These are phyloP conservation scores for Medicago arabica DNA, from an alignment of 306 rosid species.

Conservation along the genomic window DNA sequence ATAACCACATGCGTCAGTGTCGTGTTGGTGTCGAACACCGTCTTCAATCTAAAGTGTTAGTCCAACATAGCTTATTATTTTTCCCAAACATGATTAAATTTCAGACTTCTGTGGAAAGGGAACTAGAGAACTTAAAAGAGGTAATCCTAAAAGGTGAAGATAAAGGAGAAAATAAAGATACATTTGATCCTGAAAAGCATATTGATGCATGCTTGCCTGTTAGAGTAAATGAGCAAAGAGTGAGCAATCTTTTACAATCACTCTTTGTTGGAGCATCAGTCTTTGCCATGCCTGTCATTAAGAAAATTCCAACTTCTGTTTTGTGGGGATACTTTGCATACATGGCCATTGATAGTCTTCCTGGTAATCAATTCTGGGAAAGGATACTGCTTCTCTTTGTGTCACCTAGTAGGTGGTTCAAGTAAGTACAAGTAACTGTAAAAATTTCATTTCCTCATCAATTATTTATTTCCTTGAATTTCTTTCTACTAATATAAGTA, in stretches of 20 bases:
- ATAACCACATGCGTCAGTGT: background rate
- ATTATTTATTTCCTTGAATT: too few species aligned
- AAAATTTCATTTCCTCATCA: too few species aligned
- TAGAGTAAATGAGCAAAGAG: conserved; percentile 87
- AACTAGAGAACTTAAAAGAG: conserved; percentile 70
- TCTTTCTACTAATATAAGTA: too few species aligned
- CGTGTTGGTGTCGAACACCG: background rate
- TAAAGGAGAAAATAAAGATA: conserved; percentile 38
- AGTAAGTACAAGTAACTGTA: conserved; percentile 49
- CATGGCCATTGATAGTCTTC: conserved; percentile 96
- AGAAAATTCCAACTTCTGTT: conserved; percentile 82
- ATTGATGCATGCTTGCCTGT: conserved; percentile 77
- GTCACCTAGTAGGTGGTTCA: conserved; percentile 67
- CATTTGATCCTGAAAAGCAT: conserved; percentile 79
- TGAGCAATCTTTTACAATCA: conserved; percentile 84
- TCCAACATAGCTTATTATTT: background rate
- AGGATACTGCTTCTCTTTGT: conserved; percentile 70
- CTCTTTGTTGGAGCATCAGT: conserved; percentile 77
- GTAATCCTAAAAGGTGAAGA: conserved; percentile 66
- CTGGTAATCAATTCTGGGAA: conserved; percentile 90
- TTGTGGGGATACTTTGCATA: conserved; percentile 93
- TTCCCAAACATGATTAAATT: background rate
- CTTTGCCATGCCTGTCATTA: conserved; percentile 70
- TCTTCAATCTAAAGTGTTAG: background rate
- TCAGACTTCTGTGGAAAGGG: conserved; percentile 55